Evolutionary conservation across 2,329 filamentous ascomycete genomes (phyloP).

Genomic region (Colletotrichum shisoi): DNA sequence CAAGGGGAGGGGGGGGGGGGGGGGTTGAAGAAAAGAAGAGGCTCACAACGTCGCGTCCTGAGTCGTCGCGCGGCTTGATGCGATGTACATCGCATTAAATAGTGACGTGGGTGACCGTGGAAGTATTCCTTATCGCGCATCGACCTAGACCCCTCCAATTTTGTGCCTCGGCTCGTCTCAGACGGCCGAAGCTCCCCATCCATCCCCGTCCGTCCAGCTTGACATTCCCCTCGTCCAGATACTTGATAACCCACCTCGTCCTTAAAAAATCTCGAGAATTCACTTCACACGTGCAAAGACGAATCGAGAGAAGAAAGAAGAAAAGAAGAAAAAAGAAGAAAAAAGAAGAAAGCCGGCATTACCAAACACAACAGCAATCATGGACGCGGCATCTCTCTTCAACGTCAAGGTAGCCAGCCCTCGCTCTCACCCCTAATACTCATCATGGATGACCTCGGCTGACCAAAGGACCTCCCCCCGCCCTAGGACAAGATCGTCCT

Average conservation of each 20-base stretch:
- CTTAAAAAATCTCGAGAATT: background rate
- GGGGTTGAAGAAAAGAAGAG: background rate
- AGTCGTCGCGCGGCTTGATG: slow-evolving; percentile 3
- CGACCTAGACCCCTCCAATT: slow-evolving; percentile 21
- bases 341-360: background rate
- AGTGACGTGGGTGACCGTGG: background rate
- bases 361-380: slow-evolving; percentile 43
- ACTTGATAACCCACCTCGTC: background rate
- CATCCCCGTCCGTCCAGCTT: too few species aligned
- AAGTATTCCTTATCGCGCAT: slow-evolving; percentile 22
- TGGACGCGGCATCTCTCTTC: slow-evolving; percentile 66
- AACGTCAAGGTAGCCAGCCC: slow-evolving; percentile 61
- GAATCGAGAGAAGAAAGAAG: too few species aligned
- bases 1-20: too few species aligned
- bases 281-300: too few species aligned
- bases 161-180: slow-evolving; percentile 31
- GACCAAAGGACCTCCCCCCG: background rate
- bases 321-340: background rate
- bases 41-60: slow-evolving; percentile 3
- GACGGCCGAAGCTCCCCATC: background rate
- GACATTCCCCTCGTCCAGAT: background rate
- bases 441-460: background rate
- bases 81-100: background rate
- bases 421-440: slow-evolving; percentile 17
- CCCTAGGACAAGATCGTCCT: slow-evolving; percentile 64